Conservation (phyloP, 148 eudicot species). For the Rhododendron williamsianum region DNA sequence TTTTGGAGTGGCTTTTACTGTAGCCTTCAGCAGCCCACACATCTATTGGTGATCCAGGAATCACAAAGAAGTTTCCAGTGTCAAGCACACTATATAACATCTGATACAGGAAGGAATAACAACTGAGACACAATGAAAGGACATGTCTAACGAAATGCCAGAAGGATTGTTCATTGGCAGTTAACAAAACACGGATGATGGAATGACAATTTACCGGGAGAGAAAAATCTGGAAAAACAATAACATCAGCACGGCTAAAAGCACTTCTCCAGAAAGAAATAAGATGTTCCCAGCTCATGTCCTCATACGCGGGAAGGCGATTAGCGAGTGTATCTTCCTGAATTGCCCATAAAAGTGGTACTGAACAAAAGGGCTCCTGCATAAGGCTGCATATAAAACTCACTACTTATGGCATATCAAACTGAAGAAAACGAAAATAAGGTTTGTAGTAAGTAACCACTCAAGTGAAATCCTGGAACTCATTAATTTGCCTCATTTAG, state of each 20-base stretch:
- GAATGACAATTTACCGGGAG: slow-evolving; percentile 54
- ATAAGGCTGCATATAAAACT: slow-evolving; percentile 98
- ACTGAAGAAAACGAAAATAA: slow-evolving; percentile 1
- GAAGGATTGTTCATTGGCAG: background rate
- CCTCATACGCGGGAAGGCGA: slow-evolving; percentile 56
- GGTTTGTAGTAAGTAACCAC: background rate
- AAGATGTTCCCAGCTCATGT: slow-evolving; percentile 63
- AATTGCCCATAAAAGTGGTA: slow-evolving; percentile 90
- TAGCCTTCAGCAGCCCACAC: slow-evolving; percentile 93
- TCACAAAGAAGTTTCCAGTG: slow-evolving; percentile 95
- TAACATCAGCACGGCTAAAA: slow-evolving; percentile 80
- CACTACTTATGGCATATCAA: slow-evolving; percentile 39
- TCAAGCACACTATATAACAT: slow-evolving; percentile 90
- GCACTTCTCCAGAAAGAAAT: slow-evolving; percentile 64
- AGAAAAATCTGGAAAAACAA: slow-evolving; percentile 86
- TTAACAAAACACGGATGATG: background rate
- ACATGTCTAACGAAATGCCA: background rate
- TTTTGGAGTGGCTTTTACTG: slow-evolving; percentile 57
- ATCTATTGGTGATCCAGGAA: slow-evolving; percentile 97
- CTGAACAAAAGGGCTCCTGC: slow-evolving; percentile 99
- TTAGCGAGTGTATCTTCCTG: slow-evolving; percentile 83
- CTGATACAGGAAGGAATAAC: slow-evolving; percentile 53
- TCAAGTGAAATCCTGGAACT: background rate
- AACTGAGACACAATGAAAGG: slow-evolving; percentile 25
- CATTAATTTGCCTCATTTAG: background rate